A percentile compares a stretch with the other conserved stretches of the same genome.
phyloP scores from a whole-genome alignment of 2,329 filamentous ascomycete species.

The Mycosphaerella sp. region DNA sequence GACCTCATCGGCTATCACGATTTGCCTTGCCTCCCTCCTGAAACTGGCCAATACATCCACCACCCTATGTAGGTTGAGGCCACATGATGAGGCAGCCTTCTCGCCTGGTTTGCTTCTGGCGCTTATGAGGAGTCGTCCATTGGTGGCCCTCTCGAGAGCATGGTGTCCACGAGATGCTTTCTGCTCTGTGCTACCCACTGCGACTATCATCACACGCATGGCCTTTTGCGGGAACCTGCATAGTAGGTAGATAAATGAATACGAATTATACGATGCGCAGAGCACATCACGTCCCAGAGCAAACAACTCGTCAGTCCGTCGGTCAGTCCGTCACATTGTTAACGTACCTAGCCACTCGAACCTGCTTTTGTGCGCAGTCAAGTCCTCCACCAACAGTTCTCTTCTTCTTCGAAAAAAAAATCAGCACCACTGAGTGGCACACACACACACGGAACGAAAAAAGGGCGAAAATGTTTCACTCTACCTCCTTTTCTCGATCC shows the following conservation, averaged over 20 bases:
- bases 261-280: too few species aligned
- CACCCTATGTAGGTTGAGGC: neutral
- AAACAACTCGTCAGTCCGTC: too few species aligned
- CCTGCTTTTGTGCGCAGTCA: too few species aligned
- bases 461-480: constrained; percentile 1
- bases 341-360: too few species aligned
- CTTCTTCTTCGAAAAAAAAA: neutral
- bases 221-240: neutral
- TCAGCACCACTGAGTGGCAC: too few species aligned
- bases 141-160: constrained; percentile 4
- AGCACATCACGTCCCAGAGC: too few species aligned
- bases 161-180: neutral
- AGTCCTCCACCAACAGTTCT: neutral
- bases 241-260: neutral
- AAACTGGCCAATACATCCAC: neutral
- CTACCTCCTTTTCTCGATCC: constrained; percentile 4
- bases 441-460: too few species aligned
- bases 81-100: neutral
- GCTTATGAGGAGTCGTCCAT: neutral
- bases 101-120: neutral
- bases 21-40: neutral
- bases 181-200: neutral
- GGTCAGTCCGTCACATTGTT: too few species aligned
- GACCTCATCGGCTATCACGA: neutral
- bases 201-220: neutral